phyloP scores from a whole-genome alignment of 805 yeast genomes.

The Metschnikowia orientalis region DNA sequence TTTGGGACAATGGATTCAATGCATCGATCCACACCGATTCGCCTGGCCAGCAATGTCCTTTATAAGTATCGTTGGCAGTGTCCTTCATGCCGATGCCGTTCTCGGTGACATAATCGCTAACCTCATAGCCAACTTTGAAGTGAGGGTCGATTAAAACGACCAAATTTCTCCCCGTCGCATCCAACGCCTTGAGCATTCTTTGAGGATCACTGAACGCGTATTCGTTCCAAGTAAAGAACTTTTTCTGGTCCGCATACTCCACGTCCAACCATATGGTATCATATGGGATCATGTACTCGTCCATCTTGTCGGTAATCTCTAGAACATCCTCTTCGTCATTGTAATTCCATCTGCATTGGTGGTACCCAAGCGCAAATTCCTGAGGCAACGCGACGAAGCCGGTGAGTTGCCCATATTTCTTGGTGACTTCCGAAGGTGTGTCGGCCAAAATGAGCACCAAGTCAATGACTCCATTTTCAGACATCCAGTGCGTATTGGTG shows the following conservation, averaged over 20 bases:
- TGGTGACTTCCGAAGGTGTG: conserved; percentile 51
- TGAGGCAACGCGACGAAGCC: conserved; percentile 76
- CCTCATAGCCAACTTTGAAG: conserved; percentile 63
- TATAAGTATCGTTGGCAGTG: conserved; percentile 48
- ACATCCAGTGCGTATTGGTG: conserved; percentile 81
- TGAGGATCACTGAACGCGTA: conserved; percentile 71
- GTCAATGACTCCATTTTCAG: conserved; percentile 84
- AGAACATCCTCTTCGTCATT: conserved; percentile 82
- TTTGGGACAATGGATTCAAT: conserved; percentile 56
- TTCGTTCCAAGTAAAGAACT: conserved; percentile 88
- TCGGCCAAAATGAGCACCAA: conserved; percentile 61
- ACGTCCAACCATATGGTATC: conserved; percentile 94
- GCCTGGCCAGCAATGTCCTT: conserved; percentile 98
- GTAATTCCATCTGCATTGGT: conserved; percentile 97
- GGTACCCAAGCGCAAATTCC: conserved; percentile 78
- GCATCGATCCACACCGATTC: conserved; percentile 92
- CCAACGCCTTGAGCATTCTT: conserved; percentile 60
- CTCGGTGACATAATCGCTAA: conserved; percentile 50
- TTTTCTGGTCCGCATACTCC: conserved; percentile 81
- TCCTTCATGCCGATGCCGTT: conserved; percentile 44
- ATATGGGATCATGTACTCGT: conserved; percentile 69
- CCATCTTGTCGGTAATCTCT: conserved; percentile 66
- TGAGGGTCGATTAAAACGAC: conserved; percentile 92
- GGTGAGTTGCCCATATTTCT: conserved; percentile 61
- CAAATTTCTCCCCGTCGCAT: conserved; percentile 69